Evolutionary conservation across 306 rosid species (phyloP).

Genomic region (Gynostemma pentaphyllum): DNA sequence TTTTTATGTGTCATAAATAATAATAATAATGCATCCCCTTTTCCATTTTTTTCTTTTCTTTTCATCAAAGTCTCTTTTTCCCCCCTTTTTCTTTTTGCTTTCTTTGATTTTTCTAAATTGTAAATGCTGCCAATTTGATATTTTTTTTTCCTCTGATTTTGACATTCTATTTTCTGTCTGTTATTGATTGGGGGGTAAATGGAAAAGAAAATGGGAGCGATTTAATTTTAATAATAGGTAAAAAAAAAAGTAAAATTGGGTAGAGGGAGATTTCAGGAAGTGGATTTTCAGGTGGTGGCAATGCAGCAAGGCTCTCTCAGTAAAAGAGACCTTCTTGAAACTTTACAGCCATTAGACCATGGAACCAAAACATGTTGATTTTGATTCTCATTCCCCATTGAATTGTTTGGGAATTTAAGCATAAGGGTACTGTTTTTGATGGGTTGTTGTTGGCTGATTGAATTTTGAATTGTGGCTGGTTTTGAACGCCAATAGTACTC

Average conservation of each 20-base stretch:
- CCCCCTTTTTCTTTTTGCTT: too few species aligned
- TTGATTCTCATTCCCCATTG: conserved; percentile 22
- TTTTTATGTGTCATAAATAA: too few species aligned
- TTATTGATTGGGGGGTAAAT: background rate
- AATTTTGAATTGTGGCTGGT: conserved; percentile 13
- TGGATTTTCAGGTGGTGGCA: conserved; percentile 61
- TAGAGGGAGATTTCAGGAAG: background rate
- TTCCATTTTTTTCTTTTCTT: background rate
- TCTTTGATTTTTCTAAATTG: too few species aligned
- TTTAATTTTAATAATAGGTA: conserved; percentile 7
- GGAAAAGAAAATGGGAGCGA: background rate
- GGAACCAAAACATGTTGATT: conserved; percentile 40
- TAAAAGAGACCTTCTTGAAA: conserved; percentile 53
- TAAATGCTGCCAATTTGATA: too few species aligned
- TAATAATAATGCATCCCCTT: too few species aligned
- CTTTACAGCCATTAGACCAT: conserved; percentile 56
- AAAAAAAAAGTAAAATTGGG: background rate
- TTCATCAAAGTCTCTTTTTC: too few species aligned
- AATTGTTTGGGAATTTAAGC: conserved; percentile 16
- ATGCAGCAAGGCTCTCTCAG: conserved; percentile 72
- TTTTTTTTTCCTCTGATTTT: too few species aligned
- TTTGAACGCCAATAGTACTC: conserved; percentile 61
- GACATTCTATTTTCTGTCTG: conserved; percentile 1
- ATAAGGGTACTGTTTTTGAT: conserved; percentile 13
- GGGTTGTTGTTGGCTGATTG: conserved; percentile 16